A percentile compares a stretch with the other conserved stretches of the same genome.
phyloP scores from a whole-genome alignment of 257 asterid genomes.

The Verbena officinalis region DNA sequence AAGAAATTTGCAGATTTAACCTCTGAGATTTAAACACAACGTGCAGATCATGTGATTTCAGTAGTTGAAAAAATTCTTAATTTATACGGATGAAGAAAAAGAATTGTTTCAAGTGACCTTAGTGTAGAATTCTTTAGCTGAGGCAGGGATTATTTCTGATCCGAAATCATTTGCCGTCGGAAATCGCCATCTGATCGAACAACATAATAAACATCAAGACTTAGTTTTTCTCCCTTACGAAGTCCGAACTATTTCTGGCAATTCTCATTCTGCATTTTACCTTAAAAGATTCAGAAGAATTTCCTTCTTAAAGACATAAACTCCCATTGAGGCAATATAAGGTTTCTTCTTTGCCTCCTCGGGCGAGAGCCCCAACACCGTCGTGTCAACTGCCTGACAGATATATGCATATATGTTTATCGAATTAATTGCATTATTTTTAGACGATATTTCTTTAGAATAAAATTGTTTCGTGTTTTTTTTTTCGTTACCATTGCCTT shows the following conservation, averaged over 20 bases:
- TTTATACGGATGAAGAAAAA: no score
- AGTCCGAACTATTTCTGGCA: no score
- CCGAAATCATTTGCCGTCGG: conserved; percentile 98
- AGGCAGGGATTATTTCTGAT: conserved; percentile 97
- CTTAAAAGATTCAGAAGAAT: no score
- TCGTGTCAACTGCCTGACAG: conserved; percentile 89
- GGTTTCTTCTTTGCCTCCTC: conserved; percentile 93
- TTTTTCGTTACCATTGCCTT: conserved; percentile 72
- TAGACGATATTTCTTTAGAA: conserved; percentile 11
- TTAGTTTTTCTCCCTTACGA: not conserved
- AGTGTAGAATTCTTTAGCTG: conserved; percentile 61
- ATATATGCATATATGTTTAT: not conserved
- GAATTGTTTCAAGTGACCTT: no score
- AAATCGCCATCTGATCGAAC: conserved; percentile 70
- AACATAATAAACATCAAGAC: no score
- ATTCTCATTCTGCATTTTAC: no score
- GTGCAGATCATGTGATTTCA: no score
- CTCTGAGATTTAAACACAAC: no score
- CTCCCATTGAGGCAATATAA: conserved; percentile 98
- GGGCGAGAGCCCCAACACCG: conserved; percentile 79
- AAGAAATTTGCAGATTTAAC: no score
- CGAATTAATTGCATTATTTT: not conserved
- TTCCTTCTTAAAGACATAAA: conserved; percentile 59
- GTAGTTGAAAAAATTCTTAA: no score
- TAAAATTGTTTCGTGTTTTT: not conserved